These are phyloP conservation scores for Draba incana DNA, from an alignment of 345 rosid species.

Conservation along the genomic window DNA sequence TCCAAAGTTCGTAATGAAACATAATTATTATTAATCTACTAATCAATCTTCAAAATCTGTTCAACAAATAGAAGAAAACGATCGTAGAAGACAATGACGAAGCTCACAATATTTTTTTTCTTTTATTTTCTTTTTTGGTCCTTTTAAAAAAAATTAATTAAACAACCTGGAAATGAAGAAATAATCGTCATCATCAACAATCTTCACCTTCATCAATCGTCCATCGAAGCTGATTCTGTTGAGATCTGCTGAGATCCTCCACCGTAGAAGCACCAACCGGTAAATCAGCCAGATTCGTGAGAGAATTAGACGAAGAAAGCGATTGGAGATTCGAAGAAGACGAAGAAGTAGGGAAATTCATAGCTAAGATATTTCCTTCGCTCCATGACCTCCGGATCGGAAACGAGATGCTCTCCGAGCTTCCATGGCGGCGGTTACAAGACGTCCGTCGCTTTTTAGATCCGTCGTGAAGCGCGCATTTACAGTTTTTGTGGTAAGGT, in stretches of 20 bases:
- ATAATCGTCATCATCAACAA: conserved; percentile 10
- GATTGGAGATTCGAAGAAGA: conserved; percentile 45
- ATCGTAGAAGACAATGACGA: background rate
- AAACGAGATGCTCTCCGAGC: conserved; percentile 55
- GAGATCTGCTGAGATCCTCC: conserved; percentile 32
- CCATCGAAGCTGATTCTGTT: conserved; percentile 34
- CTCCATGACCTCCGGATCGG: conserved; percentile 74
- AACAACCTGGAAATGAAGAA: conserved; percentile 29
- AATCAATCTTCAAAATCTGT: background rate
- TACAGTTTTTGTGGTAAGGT: conserved; percentile 74
- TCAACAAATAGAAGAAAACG: background rate
- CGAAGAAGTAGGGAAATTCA: conserved; percentile 29
- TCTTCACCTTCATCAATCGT: conserved; percentile 34
- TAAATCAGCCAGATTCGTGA: conserved; percentile 25
- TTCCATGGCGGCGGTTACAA: conserved; percentile 37
- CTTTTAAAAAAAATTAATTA: background rate
- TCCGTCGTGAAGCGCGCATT: conserved; percentile 60
- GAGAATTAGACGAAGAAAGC: conserved; percentile 56
- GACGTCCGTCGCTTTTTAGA: conserved; percentile 37
- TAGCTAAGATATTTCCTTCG: conserved; percentile 58
- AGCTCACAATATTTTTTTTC: background rate
- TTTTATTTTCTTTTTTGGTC: background rate
- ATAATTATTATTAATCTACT: background rate
- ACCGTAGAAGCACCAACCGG: conserved; percentile 10
- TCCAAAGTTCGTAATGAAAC: too few species aligned